phyloP scores from a whole-genome alignment of 305 asterid genomes.

The Solanum hybrid region DNA sequence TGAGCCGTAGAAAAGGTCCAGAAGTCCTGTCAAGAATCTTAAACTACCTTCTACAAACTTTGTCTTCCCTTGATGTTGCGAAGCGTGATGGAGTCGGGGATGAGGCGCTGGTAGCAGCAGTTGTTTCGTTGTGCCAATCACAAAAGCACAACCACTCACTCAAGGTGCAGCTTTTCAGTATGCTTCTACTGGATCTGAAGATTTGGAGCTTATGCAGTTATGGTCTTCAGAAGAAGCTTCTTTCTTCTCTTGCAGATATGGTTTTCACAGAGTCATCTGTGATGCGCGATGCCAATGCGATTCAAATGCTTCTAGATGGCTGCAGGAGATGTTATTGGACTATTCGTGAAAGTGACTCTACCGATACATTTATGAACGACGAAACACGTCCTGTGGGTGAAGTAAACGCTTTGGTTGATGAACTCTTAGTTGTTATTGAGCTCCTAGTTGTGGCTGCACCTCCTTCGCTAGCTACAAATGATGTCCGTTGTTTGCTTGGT shows the following conservation, averaged over 20 bases:
- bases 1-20: constrained; percentile 88
- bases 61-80: constrained; percentile 55
- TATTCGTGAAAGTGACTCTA: constrained; percentile 73
- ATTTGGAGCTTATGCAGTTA: constrained; percentile 97
- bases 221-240: constrained; percentile 91
- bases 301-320: constrained; percentile 97
- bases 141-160: constrained; percentile 74
- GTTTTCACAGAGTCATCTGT: constrained; percentile 87
- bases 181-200: constrained; percentile 81
- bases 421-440: constrained; percentile 92
- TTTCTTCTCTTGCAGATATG: constrained; percentile 98
- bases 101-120: constrained; percentile 90
- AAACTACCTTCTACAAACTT: constrained; percentile 74
- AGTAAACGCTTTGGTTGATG: constrained; percentile 95
- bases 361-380: constrained; percentile 49
- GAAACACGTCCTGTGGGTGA: constrained; percentile 80
- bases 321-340: constrained; percentile 97
- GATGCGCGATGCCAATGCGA: constrained; percentile 96
- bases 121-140: constrained; percentile 84
- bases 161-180: constrained; percentile 90
- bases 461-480: constrained; percentile 66
- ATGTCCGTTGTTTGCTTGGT: constrained; percentile 84
- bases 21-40: constrained; percentile 86
- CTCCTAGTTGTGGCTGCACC: constrained; percentile 88
- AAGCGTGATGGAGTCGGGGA: constrained; percentile 58